Percentiles rank a stretch among this genome's conserved stretches.
Conservation (phyloP, 441 rosid genomes). For the Erysimum cheiri region DNA sequence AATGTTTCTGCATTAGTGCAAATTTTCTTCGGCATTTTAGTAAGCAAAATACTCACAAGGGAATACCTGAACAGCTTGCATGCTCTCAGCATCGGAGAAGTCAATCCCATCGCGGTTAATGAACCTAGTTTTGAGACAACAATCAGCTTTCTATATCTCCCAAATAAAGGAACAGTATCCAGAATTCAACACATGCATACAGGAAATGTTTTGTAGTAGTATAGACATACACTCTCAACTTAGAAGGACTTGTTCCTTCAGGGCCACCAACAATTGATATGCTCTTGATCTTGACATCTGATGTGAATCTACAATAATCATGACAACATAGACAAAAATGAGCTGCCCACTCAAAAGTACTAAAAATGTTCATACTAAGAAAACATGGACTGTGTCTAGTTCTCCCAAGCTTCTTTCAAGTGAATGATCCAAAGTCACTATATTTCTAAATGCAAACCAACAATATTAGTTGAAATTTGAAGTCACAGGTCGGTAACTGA, state of each 20-base stretch:
- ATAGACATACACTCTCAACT: slow-evolving; percentile 85
- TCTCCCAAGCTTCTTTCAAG: slow-evolving; percentile 13
- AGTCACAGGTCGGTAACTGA: not conserved
- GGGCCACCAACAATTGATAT: slow-evolving; percentile 90
- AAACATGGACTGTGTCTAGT: slow-evolving; percentile 4
- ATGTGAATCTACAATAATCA: slow-evolving; percentile 67
- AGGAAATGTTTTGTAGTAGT: not conserved
- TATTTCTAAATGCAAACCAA: slow-evolving; percentile 13
- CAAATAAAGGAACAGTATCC: slow-evolving; percentile 4
- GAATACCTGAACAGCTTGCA: slow-evolving; percentile 90
- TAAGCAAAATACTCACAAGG: slow-evolving; percentile 31
- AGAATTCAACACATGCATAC: not conserved
- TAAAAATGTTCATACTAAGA: not conserved
- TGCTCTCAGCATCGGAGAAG: slow-evolving; percentile 92
- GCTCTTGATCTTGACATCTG: slow-evolving; percentile 97
- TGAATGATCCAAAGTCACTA: not conserved
- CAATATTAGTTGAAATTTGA: not conserved
- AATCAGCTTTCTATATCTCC: slow-evolving; percentile 14
- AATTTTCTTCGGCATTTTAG: not conserved
- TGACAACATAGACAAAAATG: slow-evolving; percentile 18
- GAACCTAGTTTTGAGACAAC: slow-evolving; percentile 56
- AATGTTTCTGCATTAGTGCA: slow-evolving; percentile 14
- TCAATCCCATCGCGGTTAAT: slow-evolving; percentile 89
- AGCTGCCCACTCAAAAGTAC: slow-evolving; percentile 5
- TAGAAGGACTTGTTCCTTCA: slow-evolving; percentile 95